Evolutionary conservation across 176 grass and related monocot species (phyloP).

Genomic region (Zea mays): Zm-B73-REFERENCE-NAM-5.0 NC_050100.1:177183501-177184000

Average conservation of each 20-base stretch:
- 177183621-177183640: background rate
- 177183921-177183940: conserved; percentile 4
- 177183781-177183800: conserved; percentile 1
- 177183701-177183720: background rate
- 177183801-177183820: background rate
- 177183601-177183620: background rate
- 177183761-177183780: background rate
- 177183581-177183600: background rate
- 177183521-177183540: background rate
- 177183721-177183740: background rate
- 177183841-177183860: conserved; percentile 26
- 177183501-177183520: background rate
- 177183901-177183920: conserved; percentile 9
- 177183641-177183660: background rate
- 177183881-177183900: conserved; percentile 20
- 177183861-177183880: conserved; percentile 22
- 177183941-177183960: conserved; percentile 22
- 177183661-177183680: background rate
- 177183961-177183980: background rate
- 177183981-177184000: background rate
- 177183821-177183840: conserved; percentile 17
- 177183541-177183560: background rate
- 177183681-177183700: background rate
- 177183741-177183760: background rate
- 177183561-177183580: background rate